These are phyloP conservation scores for Sugiyamaella mastotermitis DNA, from an alignment of 805 yeast genomes.

Conservation along the genomic window DNA sequence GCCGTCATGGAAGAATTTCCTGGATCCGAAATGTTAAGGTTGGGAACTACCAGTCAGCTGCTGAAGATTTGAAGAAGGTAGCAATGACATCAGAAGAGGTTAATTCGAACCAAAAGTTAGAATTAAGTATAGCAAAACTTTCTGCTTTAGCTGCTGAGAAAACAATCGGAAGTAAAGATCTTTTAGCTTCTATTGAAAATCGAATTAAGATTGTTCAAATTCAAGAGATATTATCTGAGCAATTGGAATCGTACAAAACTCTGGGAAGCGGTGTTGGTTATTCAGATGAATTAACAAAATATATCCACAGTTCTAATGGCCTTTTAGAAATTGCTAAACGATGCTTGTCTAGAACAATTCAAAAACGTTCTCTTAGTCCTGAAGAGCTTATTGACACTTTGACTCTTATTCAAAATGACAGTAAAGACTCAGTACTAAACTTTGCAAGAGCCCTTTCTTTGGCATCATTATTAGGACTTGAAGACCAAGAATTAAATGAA, in stretches of 20 bases:
- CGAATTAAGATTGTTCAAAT: constrained; percentile 44
- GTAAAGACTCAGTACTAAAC: constrained; percentile 24
- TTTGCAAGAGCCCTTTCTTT: constrained; percentile 47
- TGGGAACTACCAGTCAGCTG: constrained; percentile 45
- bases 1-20: constrained; percentile 40
- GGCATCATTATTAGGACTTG: no score
- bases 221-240: constrained; percentile 33
- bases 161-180: constrained; percentile 21
- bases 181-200: constrained; percentile 43
- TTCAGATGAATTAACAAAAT: constrained; percentile 2
- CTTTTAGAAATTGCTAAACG: constrained; percentile 26
- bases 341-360: constrained; percentile 29
- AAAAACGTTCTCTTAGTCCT: constrained; percentile 35
- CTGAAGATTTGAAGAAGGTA: constrained; percentile 41
- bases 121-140: constrained; percentile 67
- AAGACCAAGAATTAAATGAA: constrained; percentile 22
- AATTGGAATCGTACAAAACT: constrained; percentile 3
- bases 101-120: constrained; percentile 44
- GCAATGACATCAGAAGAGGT: constrained; percentile 35
- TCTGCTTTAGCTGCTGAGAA: constrained; percentile 52
- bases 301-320: constrained; percentile 19
- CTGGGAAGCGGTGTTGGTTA: constrained; percentile 1
- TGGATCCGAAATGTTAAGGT: constrained; percentile 65
- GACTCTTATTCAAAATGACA: constrained; percentile 39
- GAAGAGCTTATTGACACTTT: constrained; percentile 47